Evolutionary conservation across 495 filamentous ascomycete species (phyloP).

Genomic region (Penicillium manginii): DNA sequence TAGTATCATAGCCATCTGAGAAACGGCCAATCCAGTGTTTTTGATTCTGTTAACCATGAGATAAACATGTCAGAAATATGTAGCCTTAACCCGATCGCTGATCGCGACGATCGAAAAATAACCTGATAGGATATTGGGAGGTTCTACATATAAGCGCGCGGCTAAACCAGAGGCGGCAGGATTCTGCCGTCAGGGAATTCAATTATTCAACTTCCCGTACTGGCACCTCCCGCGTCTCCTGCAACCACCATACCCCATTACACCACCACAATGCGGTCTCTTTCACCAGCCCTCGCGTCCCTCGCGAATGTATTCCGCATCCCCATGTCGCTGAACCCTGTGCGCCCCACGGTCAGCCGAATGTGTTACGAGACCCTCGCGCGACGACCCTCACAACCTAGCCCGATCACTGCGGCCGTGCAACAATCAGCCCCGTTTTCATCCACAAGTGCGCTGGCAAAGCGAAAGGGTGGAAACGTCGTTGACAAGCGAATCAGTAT

Average conservation of each 20-base stretch:
- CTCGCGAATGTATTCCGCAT: constrained; percentile 52
- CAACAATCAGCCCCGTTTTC: constrained; percentile 48
- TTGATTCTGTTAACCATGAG: background rate
- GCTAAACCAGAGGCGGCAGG: constrained; percentile 29
- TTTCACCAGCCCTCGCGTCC: constrained; percentile 48
- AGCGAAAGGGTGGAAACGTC: constrained; percentile 32
- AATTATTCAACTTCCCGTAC: constrained; percentile 28
- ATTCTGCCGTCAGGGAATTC: constrained; percentile 36
- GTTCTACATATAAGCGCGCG: constrained; percentile 32
- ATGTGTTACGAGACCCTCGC: constrained; percentile 33
- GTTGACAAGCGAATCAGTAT: constrained; percentile 54
- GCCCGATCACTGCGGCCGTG: constrained; percentile 33
- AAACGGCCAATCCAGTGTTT: background rate
- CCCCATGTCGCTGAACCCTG: constrained; percentile 37
- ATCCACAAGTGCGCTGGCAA: constrained; percentile 42
- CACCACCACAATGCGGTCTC: constrained; percentile 34
- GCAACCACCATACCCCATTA: constrained; percentile 26
- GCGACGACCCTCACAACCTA: constrained; percentile 29
- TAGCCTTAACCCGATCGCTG: too few species aligned
- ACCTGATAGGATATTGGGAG: too few species aligned
- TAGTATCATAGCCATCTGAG: background rate
- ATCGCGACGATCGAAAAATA: too few species aligned
- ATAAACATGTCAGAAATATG: too few species aligned
- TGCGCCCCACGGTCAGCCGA: constrained; percentile 35
- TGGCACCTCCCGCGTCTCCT: constrained; percentile 13